These are phyloP conservation scores for Leucosporidium scottii DNA, from an alignment of 768 basidiomycete species.

Conservation along the genomic window DNA sequence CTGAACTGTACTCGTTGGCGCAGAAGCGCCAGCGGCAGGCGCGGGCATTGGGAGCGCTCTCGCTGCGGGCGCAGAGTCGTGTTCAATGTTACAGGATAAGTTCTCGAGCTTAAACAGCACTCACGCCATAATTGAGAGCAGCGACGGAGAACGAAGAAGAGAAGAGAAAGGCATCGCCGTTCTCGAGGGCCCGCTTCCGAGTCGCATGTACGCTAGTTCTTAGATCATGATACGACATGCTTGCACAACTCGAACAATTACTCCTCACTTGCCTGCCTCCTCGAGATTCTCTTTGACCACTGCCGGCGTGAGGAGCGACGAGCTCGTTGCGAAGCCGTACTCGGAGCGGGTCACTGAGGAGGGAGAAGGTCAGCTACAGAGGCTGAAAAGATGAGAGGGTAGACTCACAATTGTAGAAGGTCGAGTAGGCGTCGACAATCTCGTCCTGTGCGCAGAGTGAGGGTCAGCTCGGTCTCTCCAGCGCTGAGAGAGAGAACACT, in stretches of 20 bases:
- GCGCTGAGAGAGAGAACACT: constrained; percentile 16
- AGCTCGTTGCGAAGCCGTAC: constrained; percentile 28
- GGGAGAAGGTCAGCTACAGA: too few species aligned
- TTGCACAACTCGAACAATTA: neutral
- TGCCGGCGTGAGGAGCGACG: constrained; percentile 14
- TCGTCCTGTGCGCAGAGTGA: constrained; percentile 49
- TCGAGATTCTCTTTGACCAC: constrained; percentile 19
- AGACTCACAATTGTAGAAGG: constrained; percentile 57
- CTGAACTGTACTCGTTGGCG: too few species aligned
- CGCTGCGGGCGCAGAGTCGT: too few species aligned
- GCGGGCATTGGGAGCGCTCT: too few species aligned
- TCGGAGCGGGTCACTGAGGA: constrained; percentile 27
- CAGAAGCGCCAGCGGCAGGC: too few species aligned
- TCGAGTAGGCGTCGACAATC: constrained; percentile 65
- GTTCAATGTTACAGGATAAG: too few species aligned
- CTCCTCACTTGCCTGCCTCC: neutral
- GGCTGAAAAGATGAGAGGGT: neutral
- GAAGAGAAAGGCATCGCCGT: too few species aligned
- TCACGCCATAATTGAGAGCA: too few species aligned
- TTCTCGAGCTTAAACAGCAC: too few species aligned
- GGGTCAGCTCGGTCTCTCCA: neutral
- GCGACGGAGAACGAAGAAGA: too few species aligned
- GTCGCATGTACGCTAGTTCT: too few species aligned
- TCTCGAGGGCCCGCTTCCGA: too few species aligned
- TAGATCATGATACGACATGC: neutral